These are phyloP conservation scores for Auricularia heimuer DNA, from an alignment of 768 basidiomycete species.

Conservation along the genomic window DNA sequence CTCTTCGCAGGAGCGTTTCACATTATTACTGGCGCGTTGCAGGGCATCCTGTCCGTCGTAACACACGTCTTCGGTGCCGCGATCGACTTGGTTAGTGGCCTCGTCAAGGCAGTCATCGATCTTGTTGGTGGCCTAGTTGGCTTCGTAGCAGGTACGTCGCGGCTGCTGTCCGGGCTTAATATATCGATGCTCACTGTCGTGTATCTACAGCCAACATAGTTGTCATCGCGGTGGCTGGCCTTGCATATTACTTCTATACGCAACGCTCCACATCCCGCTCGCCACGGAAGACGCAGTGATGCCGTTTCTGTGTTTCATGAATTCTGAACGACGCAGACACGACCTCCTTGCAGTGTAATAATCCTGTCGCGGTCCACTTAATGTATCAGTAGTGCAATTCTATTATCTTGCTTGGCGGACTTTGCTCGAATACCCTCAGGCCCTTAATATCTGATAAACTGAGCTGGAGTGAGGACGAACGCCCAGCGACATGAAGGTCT, in stretches of 20 bases:
- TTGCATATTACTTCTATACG: neutral
- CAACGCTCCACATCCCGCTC: neutral
- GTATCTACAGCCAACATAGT: neutral
- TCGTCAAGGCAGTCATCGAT: conserved; percentile 1
- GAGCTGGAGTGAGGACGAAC: too few relatives aligned
- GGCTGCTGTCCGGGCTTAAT: neutral
- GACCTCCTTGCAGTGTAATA: neutral
- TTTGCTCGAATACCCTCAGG: too few relatives aligned
- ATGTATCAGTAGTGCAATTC: neutral
- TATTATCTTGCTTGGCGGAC: neutral
- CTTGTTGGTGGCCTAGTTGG: neutral
- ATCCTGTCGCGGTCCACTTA: neutral
- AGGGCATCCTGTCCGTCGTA: neutral
- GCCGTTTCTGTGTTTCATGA: neutral
- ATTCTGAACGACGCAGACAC: neutral
- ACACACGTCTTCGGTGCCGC: neutral
- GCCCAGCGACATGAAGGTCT: too few relatives aligned
- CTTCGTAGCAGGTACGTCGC: neutral
- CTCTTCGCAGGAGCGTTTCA: neutral
- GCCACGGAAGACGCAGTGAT: neutral
- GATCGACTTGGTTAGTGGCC: neutral
- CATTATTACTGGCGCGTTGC: neutral
- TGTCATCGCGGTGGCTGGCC: neutral
- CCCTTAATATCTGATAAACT: too few relatives aligned
- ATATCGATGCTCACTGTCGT: neutral